These are phyloP conservation scores for Hypoxylon rubiginosum DNA, from an alignment of 2,329 filamentous ascomycete genomes.

Conservation along the genomic window DNA sequence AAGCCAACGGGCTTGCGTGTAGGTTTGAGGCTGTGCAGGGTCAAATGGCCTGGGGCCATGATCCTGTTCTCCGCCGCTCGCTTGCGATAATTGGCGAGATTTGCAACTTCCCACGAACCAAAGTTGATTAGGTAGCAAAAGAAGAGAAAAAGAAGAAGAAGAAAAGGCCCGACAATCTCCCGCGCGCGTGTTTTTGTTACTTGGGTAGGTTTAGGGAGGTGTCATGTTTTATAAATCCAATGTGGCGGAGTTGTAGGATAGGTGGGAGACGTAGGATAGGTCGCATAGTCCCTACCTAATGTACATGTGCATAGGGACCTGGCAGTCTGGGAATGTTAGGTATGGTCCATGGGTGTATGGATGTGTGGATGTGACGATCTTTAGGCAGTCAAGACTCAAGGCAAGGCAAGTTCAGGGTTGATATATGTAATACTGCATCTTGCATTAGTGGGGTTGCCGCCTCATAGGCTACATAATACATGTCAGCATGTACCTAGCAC, in stretches of 20 bases:
- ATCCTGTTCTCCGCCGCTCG: slow-evolving; percentile 21
- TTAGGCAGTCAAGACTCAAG: not conserved
- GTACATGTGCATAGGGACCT: not conserved
- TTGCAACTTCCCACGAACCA: not conserved
- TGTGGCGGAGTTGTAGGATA: not conserved
- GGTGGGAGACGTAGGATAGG: no score
- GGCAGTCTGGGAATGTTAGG: no score
- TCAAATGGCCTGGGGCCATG: slow-evolving; percentile 23
- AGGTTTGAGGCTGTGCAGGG: slow-evolving; percentile 41
- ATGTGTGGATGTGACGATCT: not conserved
- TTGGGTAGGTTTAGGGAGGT: not conserved
- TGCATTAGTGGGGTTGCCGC: not conserved
- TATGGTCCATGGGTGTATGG: no score
- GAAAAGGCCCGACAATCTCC: slow-evolving; percentile 23
- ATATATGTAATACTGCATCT: not conserved
- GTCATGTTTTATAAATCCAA: not conserved
- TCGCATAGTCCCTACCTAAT: not conserved
- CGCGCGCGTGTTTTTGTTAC: not conserved
- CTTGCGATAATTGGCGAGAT: not conserved
- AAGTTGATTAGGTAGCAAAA: not conserved
- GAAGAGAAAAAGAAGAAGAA: not conserved
- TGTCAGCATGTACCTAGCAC: not conserved
- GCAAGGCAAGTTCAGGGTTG: not conserved
- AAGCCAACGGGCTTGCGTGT: slow-evolving; percentile 35
- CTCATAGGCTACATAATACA: not conserved